These are phyloP conservation scores for Suillus discolor DNA, from an alignment of 768 basidiomycete species.

Conservation along the genomic window DNA sequence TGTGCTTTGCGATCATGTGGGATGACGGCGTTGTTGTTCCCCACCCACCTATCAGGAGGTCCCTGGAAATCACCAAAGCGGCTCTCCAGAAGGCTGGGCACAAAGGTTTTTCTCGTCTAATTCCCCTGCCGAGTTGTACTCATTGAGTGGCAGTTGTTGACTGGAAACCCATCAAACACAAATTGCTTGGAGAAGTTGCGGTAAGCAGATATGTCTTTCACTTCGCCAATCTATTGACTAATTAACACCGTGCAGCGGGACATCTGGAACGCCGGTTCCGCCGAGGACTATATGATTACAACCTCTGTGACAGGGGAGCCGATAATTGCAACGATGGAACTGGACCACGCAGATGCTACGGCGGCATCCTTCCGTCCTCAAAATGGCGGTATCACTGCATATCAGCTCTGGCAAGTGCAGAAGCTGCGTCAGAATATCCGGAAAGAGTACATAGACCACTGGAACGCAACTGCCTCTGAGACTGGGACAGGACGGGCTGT, in stretches of 20 bases:
- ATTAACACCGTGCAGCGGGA: constrained; percentile 27
- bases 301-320: constrained; percentile 55
- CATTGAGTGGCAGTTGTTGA: constrained; percentile 54
- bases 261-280: constrained; percentile 50
- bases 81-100: constrained; percentile 67
- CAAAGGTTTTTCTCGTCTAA: constrained; percentile 44
- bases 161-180: constrained; percentile 62
- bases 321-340: constrained; percentile 49
- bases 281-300: constrained; percentile 45
- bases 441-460: constrained; percentile 60
- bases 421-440: constrained; percentile 48
- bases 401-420: constrained; percentile 70
- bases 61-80: constrained; percentile 53
- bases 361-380: constrained; percentile 30
- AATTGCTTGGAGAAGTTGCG: constrained; percentile 41
- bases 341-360: constrained; percentile 27
- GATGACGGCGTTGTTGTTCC: constrained; percentile 63
- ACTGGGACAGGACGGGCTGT: constrained; percentile 75
- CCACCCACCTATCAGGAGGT: constrained; percentile 66
- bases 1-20: constrained; percentile 68
- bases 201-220: constrained; percentile 37
- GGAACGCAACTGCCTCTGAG: constrained; percentile 50
- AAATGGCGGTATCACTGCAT: constrained; percentile 45
- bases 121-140: neutral
- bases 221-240: neutral